Percentiles rank a stretch among this genome's conserved stretches.
Evolutionary conservation across 768 basidiomycete genomes (phyloP).

Genomic region (Lentinus brumalis): DNA sequence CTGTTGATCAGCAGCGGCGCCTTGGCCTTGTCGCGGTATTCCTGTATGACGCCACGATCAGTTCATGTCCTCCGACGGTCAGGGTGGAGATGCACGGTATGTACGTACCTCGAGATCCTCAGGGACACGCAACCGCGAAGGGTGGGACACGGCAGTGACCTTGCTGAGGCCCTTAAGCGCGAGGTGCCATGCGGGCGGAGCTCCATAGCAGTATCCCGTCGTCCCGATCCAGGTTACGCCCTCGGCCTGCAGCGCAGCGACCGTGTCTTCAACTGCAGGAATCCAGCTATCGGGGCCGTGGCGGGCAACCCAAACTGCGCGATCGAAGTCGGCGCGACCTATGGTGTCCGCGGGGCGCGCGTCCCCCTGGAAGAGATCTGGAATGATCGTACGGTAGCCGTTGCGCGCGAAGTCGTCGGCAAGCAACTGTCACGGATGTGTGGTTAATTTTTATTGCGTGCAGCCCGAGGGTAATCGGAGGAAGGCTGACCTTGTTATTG

Average conservation of each 20-base stretch:
- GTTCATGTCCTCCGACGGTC: neutral
- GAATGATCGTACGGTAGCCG: conserved; percentile 32
- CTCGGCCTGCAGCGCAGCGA: conserved; percentile 38
- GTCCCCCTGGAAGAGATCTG: conserved; percentile 32
- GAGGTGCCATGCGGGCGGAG: conserved; percentile 47
- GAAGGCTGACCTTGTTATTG: conserved; percentile 31
- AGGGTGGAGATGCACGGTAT: too few species aligned
- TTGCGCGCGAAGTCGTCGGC: conserved; percentile 37
- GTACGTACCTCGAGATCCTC: conserved; percentile 39
- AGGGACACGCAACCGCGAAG: conserved; percentile 43
- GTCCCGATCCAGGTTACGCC: conserved; percentile 43
- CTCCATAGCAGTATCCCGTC: conserved; percentile 48
- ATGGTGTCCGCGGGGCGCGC: conserved; percentile 17
- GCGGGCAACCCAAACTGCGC: conserved; percentile 34
- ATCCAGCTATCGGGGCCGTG: conserved; percentile 38
- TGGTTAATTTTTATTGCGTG: neutral
- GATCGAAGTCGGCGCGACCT: conserved; percentile 27
- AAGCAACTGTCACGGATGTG: conserved; percentile 23
- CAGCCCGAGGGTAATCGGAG: neutral
- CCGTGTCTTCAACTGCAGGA: conserved; percentile 39
- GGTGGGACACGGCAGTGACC: conserved; percentile 47
- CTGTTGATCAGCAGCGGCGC: conserved; percentile 47
- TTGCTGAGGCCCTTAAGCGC: conserved; percentile 43
- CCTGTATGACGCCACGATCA: conserved; percentile 20
- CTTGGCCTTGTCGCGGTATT: conserved; percentile 34